Conservation (phyloP, 1,284 basidiomycete genomes). For the Ganoderma resinaceum region DNA sequence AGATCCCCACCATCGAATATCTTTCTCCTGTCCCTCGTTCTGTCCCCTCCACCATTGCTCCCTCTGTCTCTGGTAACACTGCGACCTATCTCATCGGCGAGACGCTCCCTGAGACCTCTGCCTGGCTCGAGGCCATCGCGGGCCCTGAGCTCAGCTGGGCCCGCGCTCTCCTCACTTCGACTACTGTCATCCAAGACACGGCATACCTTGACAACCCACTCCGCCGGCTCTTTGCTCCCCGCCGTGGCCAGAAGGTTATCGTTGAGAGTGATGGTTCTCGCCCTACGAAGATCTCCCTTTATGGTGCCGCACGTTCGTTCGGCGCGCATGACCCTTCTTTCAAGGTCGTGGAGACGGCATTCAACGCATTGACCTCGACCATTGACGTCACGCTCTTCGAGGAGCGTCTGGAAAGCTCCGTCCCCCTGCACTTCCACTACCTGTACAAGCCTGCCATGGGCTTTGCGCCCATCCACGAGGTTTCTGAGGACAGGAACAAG, state of each 20-base stretch:
- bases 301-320: slow-evolving; percentile 83
- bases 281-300: slow-evolving; percentile 67
- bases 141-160: slow-evolving; percentile 88
- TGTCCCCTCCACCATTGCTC: slow-evolving; percentile 52
- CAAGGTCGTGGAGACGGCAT: slow-evolving; percentile 86
- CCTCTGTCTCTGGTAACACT: slow-evolving; percentile 51
- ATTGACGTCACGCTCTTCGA: slow-evolving; percentile 88
- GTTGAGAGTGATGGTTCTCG: slow-evolving; percentile 55
- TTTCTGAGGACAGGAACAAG: slow-evolving; percentile 84
- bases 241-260: slow-evolving; percentile 79
- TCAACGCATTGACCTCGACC: slow-evolving; percentile 55
- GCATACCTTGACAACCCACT: slow-evolving; percentile 92
- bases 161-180: slow-evolving; percentile 83
- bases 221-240: slow-evolving; percentile 86
- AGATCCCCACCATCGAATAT: slow-evolving; percentile 89
- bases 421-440: slow-evolving; percentile 88
- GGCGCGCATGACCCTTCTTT: slow-evolving; percentile 79
- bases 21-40: slow-evolving; percentile 65
- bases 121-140: slow-evolving; percentile 89
- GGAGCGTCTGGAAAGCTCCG: slow-evolving; percentile 78
- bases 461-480: slow-evolving; percentile 93
- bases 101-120: slow-evolving; percentile 62
- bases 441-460: slow-evolving; percentile 89
- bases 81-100: slow-evolving; percentile 66
- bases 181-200: slow-evolving; percentile 85